Evolutionary conservation across 2,329 filamentous ascomycete species (phyloP), one percentile per base, ranked within the genome.

Genomic region (Teratosphaeria pseudoeucalypti): DNA sequence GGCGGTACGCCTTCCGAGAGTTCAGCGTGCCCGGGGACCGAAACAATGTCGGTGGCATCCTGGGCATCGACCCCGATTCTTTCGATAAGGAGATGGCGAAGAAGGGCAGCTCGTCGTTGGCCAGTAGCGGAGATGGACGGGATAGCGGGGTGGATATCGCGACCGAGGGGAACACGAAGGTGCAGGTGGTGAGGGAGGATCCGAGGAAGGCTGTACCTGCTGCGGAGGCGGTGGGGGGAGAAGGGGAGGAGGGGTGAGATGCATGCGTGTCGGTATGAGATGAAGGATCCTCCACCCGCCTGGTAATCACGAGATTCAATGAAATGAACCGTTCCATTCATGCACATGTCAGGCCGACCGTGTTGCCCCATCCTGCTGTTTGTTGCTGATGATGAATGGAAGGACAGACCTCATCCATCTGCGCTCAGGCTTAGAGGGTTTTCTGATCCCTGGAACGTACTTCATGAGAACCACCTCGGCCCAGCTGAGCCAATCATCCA

Each of bases 11-110:
- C 0, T 99, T 92, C 76, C 87, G 92, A 58, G 94, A 99, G 75
- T 99, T 99, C 75, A 94, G 89, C 43, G 92, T 96, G 10, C 91
- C 92, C 2, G 92, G 92, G n/a, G 94, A 97, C 74, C 84, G 90
- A 76, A 92, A 91, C 61, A 92, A 94, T 52, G 80, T 85, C 26
- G 84, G 84, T 43, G 84, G 84, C 10, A 85, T 87, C 58, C 71
- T 87, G 6, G 84, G 84, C 9, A 83, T 87, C 60, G 83, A 86
- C 68, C 82, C 83, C 1, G 81, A 77, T 60, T 85, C 80, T 70
- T 85, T 80, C 65, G 82, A 85, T 63, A 76, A 70, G 70, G 61
- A 59, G 16, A 61, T 68, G 47, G 59, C 62, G 55, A 63, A 62
- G 53, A 68, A 67, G 60, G 62, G 63, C 14, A 63, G 66, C 60